Base-by-base conservation (phyloP, 2,329 filamentous ascomycete genomes). In the Trichophyton rubrum region DNA sequence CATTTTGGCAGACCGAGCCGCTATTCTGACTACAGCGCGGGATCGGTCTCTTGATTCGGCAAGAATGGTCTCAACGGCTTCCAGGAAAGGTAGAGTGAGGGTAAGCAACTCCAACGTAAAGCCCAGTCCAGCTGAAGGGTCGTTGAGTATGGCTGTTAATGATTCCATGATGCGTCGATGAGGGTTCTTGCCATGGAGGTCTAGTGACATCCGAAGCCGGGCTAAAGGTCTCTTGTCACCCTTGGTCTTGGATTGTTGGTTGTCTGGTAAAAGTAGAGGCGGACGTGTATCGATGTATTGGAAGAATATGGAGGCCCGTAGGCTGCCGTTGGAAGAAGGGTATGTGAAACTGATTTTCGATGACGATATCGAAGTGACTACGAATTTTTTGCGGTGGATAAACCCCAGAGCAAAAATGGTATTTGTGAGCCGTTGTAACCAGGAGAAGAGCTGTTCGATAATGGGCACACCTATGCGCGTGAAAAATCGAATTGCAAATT, bases 161-260 rank as follows among this genome's bases (percentile, higher is more conserved):
- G 73, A 65, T 56, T 72, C 71, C 63, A 71, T 71, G 56, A 76
- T 73, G 30, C 74, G 72, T 49, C 73, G 71, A 65, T 76, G 74
- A 49, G 73, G 73, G 57, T 71, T 76, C 24, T 67, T 64, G 35
- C 61, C 62, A 62, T 71, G 67, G 60, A 76, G 74, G 15, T 64
- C 66, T 45, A 76, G 70, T 22, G 67, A 67, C 47, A 75, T 62
- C 9, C 62, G 67, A 58, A 63, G 59, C 17, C 15, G 47, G 3
- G 55, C 35, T 20, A 55, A 53, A 30, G 38, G 53, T 45, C n/a
- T 24, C n/a, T 24, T 30, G 9, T 53, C 27, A 43, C 40, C 33
- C 11, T 38, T 38, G 9, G 9, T 13, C 33, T 9, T 62, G 11
- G 59, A 27, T 56, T 60, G 24, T 30, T 58, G 24, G 33, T 38